Evolutionary conservation across 2,329 filamentous ascomycete genomes (phyloP), one percentile per base, ranked within the genome.

Genomic region (Paraconiothyrium sp.): DNA sequence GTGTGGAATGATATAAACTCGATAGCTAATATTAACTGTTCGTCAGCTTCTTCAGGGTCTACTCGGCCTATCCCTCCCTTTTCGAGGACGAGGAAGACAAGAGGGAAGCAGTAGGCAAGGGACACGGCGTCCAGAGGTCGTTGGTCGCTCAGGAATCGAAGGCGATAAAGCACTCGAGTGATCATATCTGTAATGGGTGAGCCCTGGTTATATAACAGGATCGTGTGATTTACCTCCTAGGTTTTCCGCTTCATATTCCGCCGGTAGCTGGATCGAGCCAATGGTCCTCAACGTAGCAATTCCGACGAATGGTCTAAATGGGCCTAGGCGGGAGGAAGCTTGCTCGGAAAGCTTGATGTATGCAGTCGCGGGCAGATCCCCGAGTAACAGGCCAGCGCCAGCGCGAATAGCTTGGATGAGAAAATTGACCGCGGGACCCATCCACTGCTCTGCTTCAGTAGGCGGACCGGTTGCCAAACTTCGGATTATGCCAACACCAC

Each of bases 1-100:
- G 94, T 94, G 76, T 99, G 95, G 79, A 94, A 96, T 1, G 92
- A 89, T 10, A 99, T 79, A 67, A 97, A 90, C 75, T 99, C 95
- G 30, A 97, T 83, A 11, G 93, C 93, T 61, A 99, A 84, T 16
- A 98, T 89, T 30, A 98, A 83, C 76, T 99, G 95, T 64, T 95
- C 91, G 76, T 97, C 94, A 34, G 89, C 88, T 67, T 95, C 93
- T 73, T 98, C 95, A 6, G 82, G 79, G 10, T 81, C 81, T 1
- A 85, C 77, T 27, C 86, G 86, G 34, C 90, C 91, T 68, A 97
- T 88, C 1, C 94, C 94, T 44, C 93, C 93, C 64, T 90, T 89
- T 61, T 88, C 87, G 22, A 99, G 84, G 20, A 98, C 86, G 22
- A 92, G 81, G 68, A 97, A 89, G 3, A 97, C 80, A 16, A 99